Evolutionary conservation across 2,329 filamentous ascomycete genomes (phyloP), one percentile per base, ranked within the genome.

Genomic region (Apiospora koreana): DNA sequence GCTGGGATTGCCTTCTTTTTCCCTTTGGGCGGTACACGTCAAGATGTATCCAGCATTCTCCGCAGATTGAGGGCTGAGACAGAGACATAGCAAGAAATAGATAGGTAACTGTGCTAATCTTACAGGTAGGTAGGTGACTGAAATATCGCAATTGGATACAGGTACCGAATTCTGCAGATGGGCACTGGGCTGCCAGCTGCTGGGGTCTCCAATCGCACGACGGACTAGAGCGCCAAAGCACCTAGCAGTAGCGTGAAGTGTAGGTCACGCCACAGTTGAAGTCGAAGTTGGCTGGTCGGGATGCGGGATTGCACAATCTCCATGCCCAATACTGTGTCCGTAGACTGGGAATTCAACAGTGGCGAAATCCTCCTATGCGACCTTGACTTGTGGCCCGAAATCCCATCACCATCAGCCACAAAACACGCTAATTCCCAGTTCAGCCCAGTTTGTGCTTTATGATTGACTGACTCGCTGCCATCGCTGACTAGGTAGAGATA

Each of bases 381-480:
- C 48, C 48, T 28, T 54, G 12, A 28, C 14, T 28, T 38, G 54
- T 62, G 31, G 54, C 54, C 54, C 35, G 35, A 6, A 8, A 38
- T 21, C 18, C 54, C 50, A 58, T 58, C 50, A 62, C 54, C 50
- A 58, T 58, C 50, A 62, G 54, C 54, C 54, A 62, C 54, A 62
- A 62, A 62, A 23, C 31, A 38, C 18, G 54, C 31, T 62, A 62
- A 38, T 62, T 35, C 54, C 46, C 23, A 25, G 50, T 31, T 14
- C 54, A 62, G 31, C 54, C 28, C 54, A 38, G 54, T 38, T n/a
- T 62, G 54, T 38, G 8, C 16, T 62, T 38, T 21, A 38, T 14
- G 21, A 6, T n/a, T n/a, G 54, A 38, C 54, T 38, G 54, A 62
- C 54, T 62, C 54, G 54, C 31, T n/a, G 54, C 31, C 31, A n/a